phyloP scores from a whole-genome alignment of 139 green algal genomes.

The Micromonas pusilla region DNA sequence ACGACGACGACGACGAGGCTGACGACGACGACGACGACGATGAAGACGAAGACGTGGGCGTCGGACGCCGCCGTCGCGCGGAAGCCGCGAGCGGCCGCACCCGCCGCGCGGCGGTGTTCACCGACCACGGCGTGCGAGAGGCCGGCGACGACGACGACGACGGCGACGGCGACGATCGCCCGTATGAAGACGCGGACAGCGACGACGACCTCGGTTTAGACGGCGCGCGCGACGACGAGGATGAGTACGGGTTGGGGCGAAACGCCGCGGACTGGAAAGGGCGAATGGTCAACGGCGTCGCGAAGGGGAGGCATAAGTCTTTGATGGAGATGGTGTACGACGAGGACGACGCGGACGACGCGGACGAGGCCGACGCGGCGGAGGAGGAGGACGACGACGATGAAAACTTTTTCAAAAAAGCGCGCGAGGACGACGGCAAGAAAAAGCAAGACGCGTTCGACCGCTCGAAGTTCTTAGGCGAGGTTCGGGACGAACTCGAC shows the following conservation, averaged over 20 bases:
- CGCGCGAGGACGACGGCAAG: slow-evolving; percentile 7
- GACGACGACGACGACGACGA: slow-evolving; percentile 22
- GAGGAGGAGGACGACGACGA: slow-evolving; percentile 9
- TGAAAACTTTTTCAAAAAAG: slow-evolving; percentile 21
- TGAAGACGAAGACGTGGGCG: slow-evolving; percentile 19
- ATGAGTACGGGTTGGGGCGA: slow-evolving; percentile 11
- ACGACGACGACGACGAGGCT: slow-evolving; percentile 17
- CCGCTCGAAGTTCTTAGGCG: slow-evolving; percentile 32
- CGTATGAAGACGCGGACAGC: not conserved
- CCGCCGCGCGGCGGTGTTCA: not conserved
- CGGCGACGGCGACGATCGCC: not conserved
- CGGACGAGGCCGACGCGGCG: not conserved
- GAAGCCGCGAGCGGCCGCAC: not conserved
- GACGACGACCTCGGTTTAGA: slow-evolving; percentile 7
- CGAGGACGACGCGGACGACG: slow-evolving; percentile 2
- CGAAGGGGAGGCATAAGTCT: not conserved
- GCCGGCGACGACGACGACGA: slow-evolving; percentile 27
- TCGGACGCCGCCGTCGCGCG: not conserved
- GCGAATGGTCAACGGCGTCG: not conserved
- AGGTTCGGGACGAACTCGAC: slow-evolving; percentile 26
- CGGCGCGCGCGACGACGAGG: slow-evolving; percentile 16
- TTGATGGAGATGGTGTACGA: slow-evolving; percentile 23
- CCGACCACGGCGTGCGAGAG: not conserved
- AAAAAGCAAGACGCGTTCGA: slow-evolving; percentile 46
- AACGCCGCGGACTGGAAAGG: slow-evolving; percentile 19